Evolutionary conservation across 768 basidiomycete species (phyloP).

Genomic region (Gymnopilus junonius): DNA sequence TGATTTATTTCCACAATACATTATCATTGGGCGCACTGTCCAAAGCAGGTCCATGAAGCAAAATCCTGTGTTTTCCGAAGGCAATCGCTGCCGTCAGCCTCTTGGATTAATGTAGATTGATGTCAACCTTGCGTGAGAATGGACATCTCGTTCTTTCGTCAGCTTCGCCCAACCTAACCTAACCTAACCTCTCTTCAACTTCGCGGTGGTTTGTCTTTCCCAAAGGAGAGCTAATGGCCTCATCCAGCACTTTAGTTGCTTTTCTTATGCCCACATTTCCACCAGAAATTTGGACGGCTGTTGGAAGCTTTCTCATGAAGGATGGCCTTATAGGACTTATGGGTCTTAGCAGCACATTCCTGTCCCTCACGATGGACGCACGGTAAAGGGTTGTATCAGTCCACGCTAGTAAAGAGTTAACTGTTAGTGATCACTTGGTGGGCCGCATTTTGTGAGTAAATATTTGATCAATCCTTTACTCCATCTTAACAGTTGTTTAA

Average conservation of each 20-base stretch:
- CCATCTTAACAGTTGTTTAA: neutral
- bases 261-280: conserved; percentile 2
- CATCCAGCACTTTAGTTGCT: neutral
- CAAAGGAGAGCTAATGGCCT: no score
- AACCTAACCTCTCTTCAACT: no score
- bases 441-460: neutral
- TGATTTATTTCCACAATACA: no score
- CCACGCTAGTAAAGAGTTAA: neutral
- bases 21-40: no score
- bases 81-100: no score
- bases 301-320: neutral
- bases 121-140: no score
- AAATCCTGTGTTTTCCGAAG: no score
- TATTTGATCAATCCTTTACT: neutral
- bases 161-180: no score
- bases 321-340: conserved; percentile 4
- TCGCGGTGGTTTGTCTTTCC: no score
- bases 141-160: no score
- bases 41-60: no score
- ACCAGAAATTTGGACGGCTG: conserved; percentile 8
- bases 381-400: neutral
- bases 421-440: neutral
- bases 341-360: conserved; percentile 1
- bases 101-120: no score
- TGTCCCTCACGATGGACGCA: conserved; percentile 1